Evolutionary conservation across 306 rosid species (phyloP), one percentile per base, ranked within the genome.

Genomic region (Gastrolobium villosum): DNA sequence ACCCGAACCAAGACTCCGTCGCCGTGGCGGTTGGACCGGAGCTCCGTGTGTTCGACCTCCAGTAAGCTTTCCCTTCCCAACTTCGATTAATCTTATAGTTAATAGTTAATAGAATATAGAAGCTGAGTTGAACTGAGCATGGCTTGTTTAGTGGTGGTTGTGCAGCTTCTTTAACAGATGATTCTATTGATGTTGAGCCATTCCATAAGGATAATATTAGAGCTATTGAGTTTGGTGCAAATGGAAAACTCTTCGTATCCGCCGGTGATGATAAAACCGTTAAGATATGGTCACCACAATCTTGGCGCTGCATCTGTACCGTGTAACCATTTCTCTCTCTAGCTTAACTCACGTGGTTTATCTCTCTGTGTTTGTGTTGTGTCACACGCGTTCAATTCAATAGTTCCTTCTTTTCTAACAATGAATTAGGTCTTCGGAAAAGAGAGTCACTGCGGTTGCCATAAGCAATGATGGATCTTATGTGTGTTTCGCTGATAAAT

Each of bases 401-500:
- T 65, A 5, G 20, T 65, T 65, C 36, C 45, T 31, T 5, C 3
- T 40, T 37, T 59, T 5, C 15, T 13, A 6, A 14, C 7, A 2
- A 41, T 41, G 14, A 10, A n/a, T 14, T 85, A 93, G 98, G 90
- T 79, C 64, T 31, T 91, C 99, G 3, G 99, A 95, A 81, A 95
- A 95, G 87, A 90, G 97, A 81, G 93, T 91, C n/a, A 89, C 84
- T 32, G 97, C 99, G 7, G 97, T 90, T 70, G 91, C 97, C 30
- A 84, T 93, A 75, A 91, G 89, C 74, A 66, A 80, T n/a, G 89
- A 88, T 8, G 94, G 94, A 9, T 73, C 60, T 15, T 73, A 88
- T 39, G 97, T 93, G 20, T 95, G 99, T 74, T 95, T 89, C 60
- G 98, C 99, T 1, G 99, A 95, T 83, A 95, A 95, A 76, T 95